phyloP scores from a whole-genome alignment of 768 basidiomycete species.

The Russula earlei region DNA sequence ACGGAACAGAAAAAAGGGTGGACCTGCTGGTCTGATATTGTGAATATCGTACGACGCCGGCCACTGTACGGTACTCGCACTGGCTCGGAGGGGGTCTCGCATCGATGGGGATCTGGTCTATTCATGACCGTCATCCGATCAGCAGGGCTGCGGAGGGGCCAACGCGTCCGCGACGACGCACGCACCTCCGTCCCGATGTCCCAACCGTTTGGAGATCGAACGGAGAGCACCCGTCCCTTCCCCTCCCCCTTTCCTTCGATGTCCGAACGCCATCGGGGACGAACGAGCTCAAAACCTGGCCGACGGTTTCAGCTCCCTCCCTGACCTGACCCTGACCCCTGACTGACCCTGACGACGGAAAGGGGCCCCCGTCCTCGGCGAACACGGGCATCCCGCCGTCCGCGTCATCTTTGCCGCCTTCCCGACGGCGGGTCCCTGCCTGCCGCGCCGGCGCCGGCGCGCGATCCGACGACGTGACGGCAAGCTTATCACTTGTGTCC shows the following conservation, averaged over 20 bases:
- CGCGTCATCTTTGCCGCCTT: slow-evolving; percentile 5
- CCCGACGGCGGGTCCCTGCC: slow-evolving; percentile 24
- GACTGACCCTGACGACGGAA: too few species aligned
- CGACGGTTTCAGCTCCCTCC: slow-evolving; percentile 37
- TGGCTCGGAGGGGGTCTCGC: too few species aligned
- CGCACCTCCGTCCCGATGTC: slow-evolving; percentile 51
- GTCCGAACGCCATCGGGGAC: slow-evolving; percentile 73
- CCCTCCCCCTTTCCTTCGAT: slow-evolving; percentile 65
- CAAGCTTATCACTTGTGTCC: too few species aligned
- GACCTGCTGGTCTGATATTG: too few species aligned
- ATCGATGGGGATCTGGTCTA: too few species aligned
- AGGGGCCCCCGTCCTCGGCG: slow-evolving; percentile 25
- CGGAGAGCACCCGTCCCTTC: too few species aligned
- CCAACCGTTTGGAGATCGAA: slow-evolving; percentile 63
- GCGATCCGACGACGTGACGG: slow-evolving; percentile 21
- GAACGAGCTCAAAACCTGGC: slow-evolving; percentile 55
- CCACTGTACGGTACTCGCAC: too few species aligned
- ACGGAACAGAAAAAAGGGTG: too few species aligned
- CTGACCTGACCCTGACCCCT: too few species aligned
- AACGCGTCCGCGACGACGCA: slow-evolving; percentile 17
- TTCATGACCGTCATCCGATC: too few species aligned
- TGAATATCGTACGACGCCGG: too few species aligned
- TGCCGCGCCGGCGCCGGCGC: slow-evolving; percentile 22
- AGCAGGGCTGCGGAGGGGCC: background rate
- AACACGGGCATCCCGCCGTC: slow-evolving; percentile 14